phyloP scores from a whole-genome alignment of 306 rosid genomes.

The Malus asiatica region DNA sequence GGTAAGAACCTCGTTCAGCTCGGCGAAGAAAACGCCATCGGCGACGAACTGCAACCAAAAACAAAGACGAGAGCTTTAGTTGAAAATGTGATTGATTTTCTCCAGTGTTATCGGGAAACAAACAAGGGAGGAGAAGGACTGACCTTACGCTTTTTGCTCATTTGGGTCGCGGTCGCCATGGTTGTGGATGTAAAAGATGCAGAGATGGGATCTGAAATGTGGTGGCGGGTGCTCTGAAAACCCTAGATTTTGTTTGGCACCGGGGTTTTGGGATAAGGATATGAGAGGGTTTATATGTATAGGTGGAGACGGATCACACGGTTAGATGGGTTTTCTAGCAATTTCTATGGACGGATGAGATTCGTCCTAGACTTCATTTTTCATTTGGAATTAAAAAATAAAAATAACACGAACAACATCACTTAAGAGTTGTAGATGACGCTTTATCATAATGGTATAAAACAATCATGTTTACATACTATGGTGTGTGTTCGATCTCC shows the following conservation, averaged over 20 bases:
- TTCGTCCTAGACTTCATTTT: not conserved
- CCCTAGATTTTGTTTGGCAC: constrained; percentile 22
- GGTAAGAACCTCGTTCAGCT: constrained; percentile 63
- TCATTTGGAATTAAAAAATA: not conserved
- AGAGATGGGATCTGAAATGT: constrained; percentile 11
- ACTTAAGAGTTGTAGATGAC: too few species aligned
- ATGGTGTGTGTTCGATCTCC: too few species aligned
- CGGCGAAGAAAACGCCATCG: constrained; percentile 75
- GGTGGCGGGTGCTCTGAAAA: constrained; percentile 27
- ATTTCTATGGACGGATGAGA: constrained; percentile 17
- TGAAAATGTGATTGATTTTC: not conserved
- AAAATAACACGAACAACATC: too few species aligned
- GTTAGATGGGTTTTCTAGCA: not conserved
- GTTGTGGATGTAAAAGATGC: not conserved
- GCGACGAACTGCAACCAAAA: constrained; percentile 43
- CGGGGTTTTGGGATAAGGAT: not conserved
- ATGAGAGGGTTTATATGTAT: not conserved
- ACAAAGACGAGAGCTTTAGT: not conserved
- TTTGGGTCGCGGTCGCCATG: constrained; percentile 28
- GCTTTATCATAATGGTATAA: too few species aligned
- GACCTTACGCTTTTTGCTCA: constrained; percentile 88
- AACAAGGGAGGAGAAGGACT: not conserved
- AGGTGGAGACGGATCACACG: constrained; percentile 15
- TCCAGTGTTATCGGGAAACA: not conserved
- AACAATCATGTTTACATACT: too few species aligned